Evolutionary conservation across 495 filamentous ascomycete species (phyloP), one percentile per base, ranked within the genome.

Genomic region (Niebla homalea): DNA sequence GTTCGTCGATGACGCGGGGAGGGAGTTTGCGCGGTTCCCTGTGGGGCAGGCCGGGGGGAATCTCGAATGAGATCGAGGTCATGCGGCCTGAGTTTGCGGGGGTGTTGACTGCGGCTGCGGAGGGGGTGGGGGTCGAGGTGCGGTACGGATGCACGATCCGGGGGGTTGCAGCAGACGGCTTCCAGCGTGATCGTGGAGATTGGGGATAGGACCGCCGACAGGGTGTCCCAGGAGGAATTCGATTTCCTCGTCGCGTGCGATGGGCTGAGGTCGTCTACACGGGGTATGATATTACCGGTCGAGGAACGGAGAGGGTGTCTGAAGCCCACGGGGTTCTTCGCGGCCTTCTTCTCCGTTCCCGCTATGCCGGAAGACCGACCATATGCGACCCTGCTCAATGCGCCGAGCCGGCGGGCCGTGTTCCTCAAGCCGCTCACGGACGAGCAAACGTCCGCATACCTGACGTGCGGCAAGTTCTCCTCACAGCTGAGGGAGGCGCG

Each of bases 141-240:
- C n/a, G 45, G 43, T 43, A 52, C 47, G 43, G 44, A 8, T 37
- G 32, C 8, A 32, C 4, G 48, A n/a, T 12, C 16, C 23, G 21
- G 19, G 48, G 22, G 25, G 39, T 37, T 42, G 21, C 18, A 16
- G 39, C 18, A 42, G 21, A 22, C n/a, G 21, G 4, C 20, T 7
- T n/a, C 23, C 4, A 47, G 10, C 23, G 29, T 36, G 45, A 19
- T 47, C 23, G 19, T 37, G 45, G 14, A 19, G 15, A 22, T 57
- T 57, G 62, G 64, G 65, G 40, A 69, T 65, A 42, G 69, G 71
- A 59, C 69, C 72, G 59, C 64, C 67, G 25, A 70, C 73, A 60
- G 53, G 57, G 36, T 50, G 54, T 16, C 50, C 50, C 3, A 41
- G 54, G 26, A 55, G 37, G 64, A 68, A 18, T 60, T 60, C 21